These are phyloP conservation scores for Euptelea pleiosperma DNA, from an alignment of 164 flowering plant species.

Conservation along the genomic window DNA sequence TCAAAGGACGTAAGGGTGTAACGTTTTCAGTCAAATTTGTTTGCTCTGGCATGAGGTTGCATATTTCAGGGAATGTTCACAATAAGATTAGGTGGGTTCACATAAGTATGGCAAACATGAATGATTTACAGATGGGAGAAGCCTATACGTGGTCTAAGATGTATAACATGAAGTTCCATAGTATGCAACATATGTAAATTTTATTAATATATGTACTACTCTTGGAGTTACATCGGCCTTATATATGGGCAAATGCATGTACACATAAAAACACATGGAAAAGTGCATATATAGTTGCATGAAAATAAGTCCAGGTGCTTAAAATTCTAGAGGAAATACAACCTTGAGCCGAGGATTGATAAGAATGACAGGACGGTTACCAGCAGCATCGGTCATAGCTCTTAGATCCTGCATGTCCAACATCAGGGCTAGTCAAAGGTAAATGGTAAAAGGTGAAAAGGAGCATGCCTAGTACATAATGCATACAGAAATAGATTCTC, in stretches of 20 bases:
- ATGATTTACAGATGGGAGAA: background rate
- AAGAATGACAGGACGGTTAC: slow-evolving; percentile 75
- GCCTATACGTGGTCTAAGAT: background rate
- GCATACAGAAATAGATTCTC: background rate
- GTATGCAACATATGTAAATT: too few species aligned
- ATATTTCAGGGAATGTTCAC: background rate
- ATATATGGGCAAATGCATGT: too few species aligned
- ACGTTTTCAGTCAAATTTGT: background rate
- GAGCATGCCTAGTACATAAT: background rate
- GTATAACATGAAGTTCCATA: too few species aligned
- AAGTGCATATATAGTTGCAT: background rate
- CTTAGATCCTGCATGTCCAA: slow-evolving; percentile 59
- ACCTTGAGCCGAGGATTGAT: slow-evolving; percentile 88
- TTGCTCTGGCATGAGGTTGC: background rate
- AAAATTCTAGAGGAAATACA: slow-evolving; percentile 5
- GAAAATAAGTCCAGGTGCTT: background rate
- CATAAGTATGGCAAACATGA: background rate
- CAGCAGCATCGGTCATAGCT: slow-evolving; percentile 96
- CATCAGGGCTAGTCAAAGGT: slow-evolving; percentile 1
- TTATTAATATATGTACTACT: too few species aligned
- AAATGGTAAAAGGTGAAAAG: background rate
- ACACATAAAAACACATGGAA: too few species aligned
- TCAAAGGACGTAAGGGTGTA: background rate
- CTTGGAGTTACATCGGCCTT: too few species aligned
- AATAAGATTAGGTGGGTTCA: background rate